Evolutionary conservation across 805 yeast species (phyloP).

Genomic region (Myxozyma kluyveri): DNA sequence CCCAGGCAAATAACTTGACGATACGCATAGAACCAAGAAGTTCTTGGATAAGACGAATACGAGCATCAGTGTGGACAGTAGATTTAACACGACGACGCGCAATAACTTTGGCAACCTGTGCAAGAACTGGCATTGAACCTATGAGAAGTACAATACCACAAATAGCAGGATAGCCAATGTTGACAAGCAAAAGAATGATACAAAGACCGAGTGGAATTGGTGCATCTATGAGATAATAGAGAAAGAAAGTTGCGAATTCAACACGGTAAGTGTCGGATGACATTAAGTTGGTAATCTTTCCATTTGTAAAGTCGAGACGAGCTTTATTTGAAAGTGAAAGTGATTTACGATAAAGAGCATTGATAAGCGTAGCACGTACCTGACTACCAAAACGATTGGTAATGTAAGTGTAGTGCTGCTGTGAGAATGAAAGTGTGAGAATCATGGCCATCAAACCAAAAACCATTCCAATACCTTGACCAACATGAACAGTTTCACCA

Average conservation of each 20-base stretch:
- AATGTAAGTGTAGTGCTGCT: conserved; percentile 63
- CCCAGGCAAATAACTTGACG: conserved; percentile 92
- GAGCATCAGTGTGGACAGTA: conserved; percentile 64
- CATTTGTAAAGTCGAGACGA: conserved; percentile 58
- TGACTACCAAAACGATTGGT: conserved; percentile 67
- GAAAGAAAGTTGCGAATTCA: conserved; percentile 70
- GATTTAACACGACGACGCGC: conserved; percentile 57
- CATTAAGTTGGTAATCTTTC: conserved; percentile 71
- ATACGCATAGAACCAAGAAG: conserved; percentile 72
- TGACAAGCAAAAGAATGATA: conserved; percentile 59
- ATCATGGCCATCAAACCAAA: conserved; percentile 64
- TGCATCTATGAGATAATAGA: conserved; percentile 61
- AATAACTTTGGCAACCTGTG: conserved; percentile 50
- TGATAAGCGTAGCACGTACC: conserved; percentile 66
- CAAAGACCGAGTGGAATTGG: conserved; percentile 64
- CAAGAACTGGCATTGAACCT: conserved; percentile 42
- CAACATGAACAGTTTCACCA: conserved; percentile 36
- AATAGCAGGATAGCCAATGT: conserved; percentile 70
- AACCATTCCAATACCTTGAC: conserved; percentile 72
- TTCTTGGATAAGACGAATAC: conserved; percentile 77
- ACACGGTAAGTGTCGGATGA: conserved; percentile 80
- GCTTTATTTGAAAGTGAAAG: conserved; percentile 59
- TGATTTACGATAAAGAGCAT: conserved; percentile 67
- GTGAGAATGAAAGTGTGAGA: conserved; percentile 46
- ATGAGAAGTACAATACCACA: conserved; percentile 61